Base-by-base conservation (phyloP, 306 rosid genomes). In the Acacia melanoxylon region DNA sequence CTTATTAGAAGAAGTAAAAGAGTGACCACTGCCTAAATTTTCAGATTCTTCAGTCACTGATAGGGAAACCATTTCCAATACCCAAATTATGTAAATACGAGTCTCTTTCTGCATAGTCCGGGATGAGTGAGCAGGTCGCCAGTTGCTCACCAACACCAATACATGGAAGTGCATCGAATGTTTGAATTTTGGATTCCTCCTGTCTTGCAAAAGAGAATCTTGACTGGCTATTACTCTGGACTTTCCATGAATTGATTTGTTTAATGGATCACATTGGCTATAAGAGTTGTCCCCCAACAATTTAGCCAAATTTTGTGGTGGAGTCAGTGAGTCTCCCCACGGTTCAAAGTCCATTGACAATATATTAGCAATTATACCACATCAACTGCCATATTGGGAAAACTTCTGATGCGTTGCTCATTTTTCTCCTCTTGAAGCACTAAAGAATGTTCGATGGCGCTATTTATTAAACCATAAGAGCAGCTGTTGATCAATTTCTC, bases 151-250 rank as follows among this genome's bases (percentile, higher is more conserved):
- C 63, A 11, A 76, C 81, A 84, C 80, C 86, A 74, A 58, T 81
- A 71, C 93, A 89, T 33, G 90, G 85, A 75, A 86, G 91, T 80
- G 82, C 68, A 83, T 88, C 88, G 77, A 86, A 84, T 73, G 77
- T 82, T 74, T 81, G 90, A 78, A 84, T 77, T 78, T 78, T 84
- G 71, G 90, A 80, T 65, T 93, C 97, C 83, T 91, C 98, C 77
- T 90, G 97, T 65, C 98, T 86, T 33, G 99, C 99, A 83, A 95
- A 95, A 77, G 97, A 93, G 70, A 95, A 95, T 72, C 98, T 88
- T 46, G 98, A 93, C 85, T 93, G 99, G 80, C 82, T 90, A 72
- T 87, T 93, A 83, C 79, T 86, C 75, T 85, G 98, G 67, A 68
- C 90, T 86, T 90, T 95, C 93, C 94, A 83, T 59, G 99, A 87